These are phyloP conservation scores for Tulasnella sp. DNA, from an alignment of 768 basidiomycete species.

Conservation along the genomic window DNA sequence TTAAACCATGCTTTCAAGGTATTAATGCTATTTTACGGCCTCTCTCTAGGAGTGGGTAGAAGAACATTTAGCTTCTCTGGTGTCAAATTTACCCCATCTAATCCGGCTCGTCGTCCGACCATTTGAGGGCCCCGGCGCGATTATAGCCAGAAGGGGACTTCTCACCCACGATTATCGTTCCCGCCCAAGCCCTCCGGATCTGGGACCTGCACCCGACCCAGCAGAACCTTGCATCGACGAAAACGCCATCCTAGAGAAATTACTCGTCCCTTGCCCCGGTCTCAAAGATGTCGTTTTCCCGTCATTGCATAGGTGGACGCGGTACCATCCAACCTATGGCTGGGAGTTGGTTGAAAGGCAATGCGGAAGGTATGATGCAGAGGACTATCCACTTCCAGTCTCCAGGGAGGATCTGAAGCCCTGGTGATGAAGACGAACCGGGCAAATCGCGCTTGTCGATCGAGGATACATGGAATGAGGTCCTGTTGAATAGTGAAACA, in stretches of 20 bases:
- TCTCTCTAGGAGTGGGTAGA: background rate
- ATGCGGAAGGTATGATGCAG: background rate
- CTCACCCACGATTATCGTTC: background rate
- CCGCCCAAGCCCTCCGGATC: background rate
- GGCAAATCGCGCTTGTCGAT: background rate
- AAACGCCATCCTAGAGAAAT: background rate
- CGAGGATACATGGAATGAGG: background rate
- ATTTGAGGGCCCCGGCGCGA: background rate
- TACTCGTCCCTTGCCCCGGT: background rate
- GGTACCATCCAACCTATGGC: background rate
- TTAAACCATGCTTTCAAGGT: background rate
- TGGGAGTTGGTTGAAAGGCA: background rate
- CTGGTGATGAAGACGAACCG: background rate
- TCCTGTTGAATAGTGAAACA: background rate
- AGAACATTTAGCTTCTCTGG: background rate
- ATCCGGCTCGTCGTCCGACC: background rate
- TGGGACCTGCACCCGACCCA: background rate
- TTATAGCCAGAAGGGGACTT: background rate
- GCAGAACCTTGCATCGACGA: slow-evolving; percentile 1
- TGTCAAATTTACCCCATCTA: background rate
- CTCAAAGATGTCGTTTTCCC: background rate
- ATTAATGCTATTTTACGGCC: background rate
- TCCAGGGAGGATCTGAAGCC: background rate
- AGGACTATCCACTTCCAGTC: background rate
- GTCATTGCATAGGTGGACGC: background rate